Conservation (phyloP, 1,139 yeast species). For the Zhuliangozyma blackwelliae region DNA sequence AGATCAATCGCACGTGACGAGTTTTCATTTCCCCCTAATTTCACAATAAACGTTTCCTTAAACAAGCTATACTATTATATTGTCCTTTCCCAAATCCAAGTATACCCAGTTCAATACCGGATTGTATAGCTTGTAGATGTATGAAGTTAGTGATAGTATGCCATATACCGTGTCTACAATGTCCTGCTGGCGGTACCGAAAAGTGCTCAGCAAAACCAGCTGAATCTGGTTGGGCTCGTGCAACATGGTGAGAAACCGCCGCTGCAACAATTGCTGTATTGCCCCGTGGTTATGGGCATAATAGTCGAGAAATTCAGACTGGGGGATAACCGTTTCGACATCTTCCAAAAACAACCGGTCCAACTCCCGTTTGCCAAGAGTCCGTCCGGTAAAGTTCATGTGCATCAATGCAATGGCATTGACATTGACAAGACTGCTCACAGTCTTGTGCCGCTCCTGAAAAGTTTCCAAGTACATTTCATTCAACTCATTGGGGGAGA, state of each 20-base stretch:
- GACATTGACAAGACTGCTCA: slow-evolving; percentile 5
- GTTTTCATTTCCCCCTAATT: background rate
- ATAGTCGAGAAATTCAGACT: slow-evolving; percentile 3
- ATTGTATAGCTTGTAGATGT: slow-evolving; percentile 20
- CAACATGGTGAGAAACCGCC: slow-evolving; percentile 3
- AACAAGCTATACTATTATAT: no score
- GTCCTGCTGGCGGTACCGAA: slow-evolving; percentile 8
- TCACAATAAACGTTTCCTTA: no score
- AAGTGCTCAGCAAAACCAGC: slow-evolving; percentile 9
- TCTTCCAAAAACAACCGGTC: background rate
- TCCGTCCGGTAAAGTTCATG: slow-evolving; percentile 1
- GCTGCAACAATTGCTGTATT: slow-evolving; percentile 4
- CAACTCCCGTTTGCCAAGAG: background rate
- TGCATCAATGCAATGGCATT: slow-evolving; percentile 8
- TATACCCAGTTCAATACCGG: slow-evolving; percentile 32
- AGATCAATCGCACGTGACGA: slow-evolving; percentile 22
- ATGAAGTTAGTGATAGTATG: slow-evolving; percentile 6
- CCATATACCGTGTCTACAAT: slow-evolving; percentile 8
- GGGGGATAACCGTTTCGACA: background rate
- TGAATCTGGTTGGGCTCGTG: background rate
- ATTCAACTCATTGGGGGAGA: slow-evolving; percentile 10
- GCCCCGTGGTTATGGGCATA: slow-evolving; percentile 2
- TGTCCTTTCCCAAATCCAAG: slow-evolving; percentile 18
- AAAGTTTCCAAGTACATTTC: slow-evolving; percentile 5
- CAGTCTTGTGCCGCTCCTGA: background rate